A percentile compares a stretch with the other conserved stretches of the same genome.
Evolutionary conservation across 371 early-diverging fungal genomes (phyloP).

Genomic region (Actinomortierella ambigua): DNA sequence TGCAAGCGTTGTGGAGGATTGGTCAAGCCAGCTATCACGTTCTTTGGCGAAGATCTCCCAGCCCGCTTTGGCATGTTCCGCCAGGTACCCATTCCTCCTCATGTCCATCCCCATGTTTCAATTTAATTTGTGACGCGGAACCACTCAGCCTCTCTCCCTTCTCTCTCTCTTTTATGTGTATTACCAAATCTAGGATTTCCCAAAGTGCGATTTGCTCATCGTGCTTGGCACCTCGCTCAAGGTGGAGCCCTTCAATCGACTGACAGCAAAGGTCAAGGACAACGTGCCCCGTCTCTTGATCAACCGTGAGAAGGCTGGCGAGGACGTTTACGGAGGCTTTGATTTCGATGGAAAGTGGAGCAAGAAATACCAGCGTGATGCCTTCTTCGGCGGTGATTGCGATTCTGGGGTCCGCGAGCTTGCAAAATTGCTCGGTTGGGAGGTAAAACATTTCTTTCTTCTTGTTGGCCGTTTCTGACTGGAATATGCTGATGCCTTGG

Average conservation of each 20-base stretch:
- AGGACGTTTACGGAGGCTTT: conserved; percentile 66
- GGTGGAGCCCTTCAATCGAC: conserved; percentile 88
- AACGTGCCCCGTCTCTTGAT: conserved; percentile 86
- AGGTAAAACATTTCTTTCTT: conserved; percentile 31
- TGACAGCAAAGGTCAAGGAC: conserved; percentile 68
- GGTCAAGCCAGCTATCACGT: conserved; percentile 94
- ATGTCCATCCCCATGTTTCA: neutral
- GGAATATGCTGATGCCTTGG: neutral
- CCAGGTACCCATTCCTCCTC: conserved; percentile 33
- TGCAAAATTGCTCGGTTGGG: conserved; percentile 69
- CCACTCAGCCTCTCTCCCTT: neutral
- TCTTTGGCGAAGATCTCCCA: conserved; percentile 94
- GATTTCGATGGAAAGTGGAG: conserved; percentile 75
- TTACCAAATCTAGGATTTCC: conserved; percentile 59
- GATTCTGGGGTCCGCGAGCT: conserved; percentile 75
- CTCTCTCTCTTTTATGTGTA: neutral
- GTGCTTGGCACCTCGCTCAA: conserved; percentile 90
- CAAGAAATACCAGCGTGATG: conserved; percentile 72
- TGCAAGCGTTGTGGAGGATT: conserved; percentile 72
- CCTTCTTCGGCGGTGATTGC: conserved; percentile 74
- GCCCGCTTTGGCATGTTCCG: conserved; percentile 65
- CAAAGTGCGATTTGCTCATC: conserved; percentile 81
- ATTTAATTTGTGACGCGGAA: neutral
- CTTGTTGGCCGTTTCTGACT: neutral
- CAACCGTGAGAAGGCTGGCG: conserved; percentile 84